These are phyloP conservation scores for Chlorella sorokiniana DNA, from an alignment of 139 green algal species.

Conservation along the genomic window DNA sequence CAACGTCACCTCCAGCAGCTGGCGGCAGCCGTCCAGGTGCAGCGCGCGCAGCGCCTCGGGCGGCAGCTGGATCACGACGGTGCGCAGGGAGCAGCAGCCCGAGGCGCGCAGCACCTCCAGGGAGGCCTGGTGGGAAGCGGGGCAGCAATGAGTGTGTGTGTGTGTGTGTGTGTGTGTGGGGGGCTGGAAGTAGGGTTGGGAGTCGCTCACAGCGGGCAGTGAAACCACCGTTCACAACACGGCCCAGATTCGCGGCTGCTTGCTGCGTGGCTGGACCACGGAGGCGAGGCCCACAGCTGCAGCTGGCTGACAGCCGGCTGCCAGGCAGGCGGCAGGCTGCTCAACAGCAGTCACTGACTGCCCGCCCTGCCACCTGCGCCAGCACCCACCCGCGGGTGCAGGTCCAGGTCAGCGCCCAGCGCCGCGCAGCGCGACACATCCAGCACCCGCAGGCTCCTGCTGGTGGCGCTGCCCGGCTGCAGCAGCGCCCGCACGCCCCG, in stretches of 20 bases:
- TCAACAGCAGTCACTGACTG: too few relatives aligned
- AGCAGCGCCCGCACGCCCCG: slow-evolving; percentile 18
- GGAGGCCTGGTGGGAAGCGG: background rate
- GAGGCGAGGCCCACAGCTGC: too few relatives aligned
- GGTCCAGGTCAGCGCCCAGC: slow-evolving; percentile 10
- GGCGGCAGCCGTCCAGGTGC: slow-evolving; percentile 21
- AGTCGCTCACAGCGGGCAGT: too few relatives aligned
- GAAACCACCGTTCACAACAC: too few relatives aligned
- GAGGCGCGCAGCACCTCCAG: slow-evolving; percentile 1
- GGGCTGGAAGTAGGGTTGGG: background rate
- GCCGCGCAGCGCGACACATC: slow-evolving; percentile 20
- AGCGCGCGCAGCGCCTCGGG: background rate
- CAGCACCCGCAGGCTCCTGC: slow-evolving; percentile 27
- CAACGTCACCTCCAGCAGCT: slow-evolving; percentile 25
- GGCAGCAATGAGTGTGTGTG: background rate
- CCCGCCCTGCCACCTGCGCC: background rate
- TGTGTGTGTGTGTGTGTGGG: background rate
- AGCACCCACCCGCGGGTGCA: background rate
- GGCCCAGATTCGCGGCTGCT: background rate
- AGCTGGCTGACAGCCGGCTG: too few relatives aligned
- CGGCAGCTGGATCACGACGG: slow-evolving; percentile 30
- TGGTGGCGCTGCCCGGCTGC: slow-evolving; percentile 27
- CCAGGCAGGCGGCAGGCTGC: too few relatives aligned
- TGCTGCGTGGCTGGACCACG: background rate
- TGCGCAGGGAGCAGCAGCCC: slow-evolving; percentile 6